Evolutionary conservation across 176 grass and related monocot genomes (phyloP).

Genomic region (Sorghum bicolor): DNA sequence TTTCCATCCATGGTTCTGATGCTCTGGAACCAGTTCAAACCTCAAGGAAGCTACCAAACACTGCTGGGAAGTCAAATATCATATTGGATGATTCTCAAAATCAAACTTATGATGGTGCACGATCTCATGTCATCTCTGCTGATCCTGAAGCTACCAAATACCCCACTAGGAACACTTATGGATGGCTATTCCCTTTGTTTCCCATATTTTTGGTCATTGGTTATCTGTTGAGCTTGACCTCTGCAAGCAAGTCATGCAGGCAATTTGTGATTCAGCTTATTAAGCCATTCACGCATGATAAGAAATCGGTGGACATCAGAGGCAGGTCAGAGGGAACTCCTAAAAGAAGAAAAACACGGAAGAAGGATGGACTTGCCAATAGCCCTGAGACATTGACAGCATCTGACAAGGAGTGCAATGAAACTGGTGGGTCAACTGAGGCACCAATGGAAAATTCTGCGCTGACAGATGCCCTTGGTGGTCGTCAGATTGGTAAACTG

Average conservation of each 20-base stretch:
- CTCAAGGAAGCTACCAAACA: neutral
- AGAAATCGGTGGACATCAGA: conserved; percentile 42
- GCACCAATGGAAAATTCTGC: conserved; percentile 16
- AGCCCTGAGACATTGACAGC: conserved; percentile 19
- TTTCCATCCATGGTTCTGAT: conserved; percentile 14
- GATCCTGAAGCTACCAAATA: conserved; percentile 19
- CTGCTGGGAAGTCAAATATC: conserved; percentile 12
- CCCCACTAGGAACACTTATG: conserved; percentile 15
- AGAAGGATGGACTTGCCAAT: conserved; percentile 39
- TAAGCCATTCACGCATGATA: conserved; percentile 38
- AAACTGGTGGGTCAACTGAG: conserved; percentile 40
- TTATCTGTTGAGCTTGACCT: conserved; percentile 36
- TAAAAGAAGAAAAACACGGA: conserved; percentile 79
- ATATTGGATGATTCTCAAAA: conserved; percentile 28
- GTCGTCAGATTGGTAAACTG: conserved; percentile 80
- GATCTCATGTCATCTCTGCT: conserved; percentile 19
- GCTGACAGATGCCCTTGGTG: conserved; percentile 38
- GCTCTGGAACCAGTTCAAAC: neutral
- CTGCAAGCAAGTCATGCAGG: conserved; percentile 24
- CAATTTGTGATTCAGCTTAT: conserved; percentile 32
- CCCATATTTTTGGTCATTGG: conserved; percentile 25
- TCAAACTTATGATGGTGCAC: conserved; percentile 25
- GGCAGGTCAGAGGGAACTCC: conserved; percentile 39
- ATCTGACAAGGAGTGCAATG: conserved; percentile 40
- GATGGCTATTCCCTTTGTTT: conserved; percentile 42